Conservation (phyloP, 176 grass and related monocot species). For the Hordeum vulgare region MorexV3_pseudomolecules_assembly NC_058519.1:359972125-359972624, state of each 20-base stretch:
- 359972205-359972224: constrained; percentile 46
- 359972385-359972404: constrained; percentile 68
- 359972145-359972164: constrained; percentile 66
- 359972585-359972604: constrained; percentile 1
- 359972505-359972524: neutral
- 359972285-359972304: constrained; percentile 90
- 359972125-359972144: constrained; percentile 4
- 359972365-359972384: constrained; percentile 73
- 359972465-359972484: neutral
- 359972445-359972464: constrained; percentile 21
- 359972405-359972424: constrained; percentile 48
- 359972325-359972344: constrained; percentile 89
- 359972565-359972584: neutral
- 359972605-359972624: constrained; percentile 54
- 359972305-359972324: constrained; percentile 87
- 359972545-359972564: neutral
- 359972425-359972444: constrained; percentile 75
- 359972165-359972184: constrained; percentile 49
- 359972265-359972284: constrained; percentile 84
- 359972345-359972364: constrained; percentile 86
- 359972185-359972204: constrained; percentile 78
- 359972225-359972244: constrained; percentile 54
- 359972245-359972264: constrained; percentile 43
- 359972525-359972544: neutral
- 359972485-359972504: neutral